Base-by-base conservation (phyloP, 805 yeast genomes). In the Metschnikowia orientalis region DNA sequence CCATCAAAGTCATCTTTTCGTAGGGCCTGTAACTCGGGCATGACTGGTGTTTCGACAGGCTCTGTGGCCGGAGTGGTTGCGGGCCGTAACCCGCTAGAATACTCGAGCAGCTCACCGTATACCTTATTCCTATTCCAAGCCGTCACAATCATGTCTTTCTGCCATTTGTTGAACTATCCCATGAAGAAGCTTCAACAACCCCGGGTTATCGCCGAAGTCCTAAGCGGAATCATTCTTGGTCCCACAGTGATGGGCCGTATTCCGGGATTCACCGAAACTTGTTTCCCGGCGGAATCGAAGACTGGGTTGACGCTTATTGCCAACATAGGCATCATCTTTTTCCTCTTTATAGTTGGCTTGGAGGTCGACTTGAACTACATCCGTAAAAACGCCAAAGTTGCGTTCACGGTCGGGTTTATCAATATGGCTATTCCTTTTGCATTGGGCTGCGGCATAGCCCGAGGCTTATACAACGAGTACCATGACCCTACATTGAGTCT, bases 351-450 rank as follows among this genome's bases (percentile, higher is more conserved):
- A 45, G 77, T 84, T 33, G 94, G 94, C 2, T 57, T 85, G 45
- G 94, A 84, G 57, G 90, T 83, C 19, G 94, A 84, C 49, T 57
- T 79, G 17, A 64, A 63, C 17, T 81, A 80, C 50, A 75, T 84
- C 41, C 71, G 64, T 44, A 77, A 73, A 39, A 76, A 84, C 51
- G 42, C 75, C 19, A 65, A 60, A 26, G 78, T 74, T 4, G 90
- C 94, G 0, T 40, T 79, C 3, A 57, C 77, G 2, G 89, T 84
- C 17, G 92, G 92, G 3, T 38, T 81, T 13, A 64, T 77, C 34
- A 80, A 81, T 44, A 77, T 84, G 78, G 81, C 82, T 3, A 63
- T 84, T 6, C 95, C 95, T 0, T 84, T 84, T 56, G 92, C 82
- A 0, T 66, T 81, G 34, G 95, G 95, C 1, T 80, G 85, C 50